Evolutionary conservation across 257 asterid species (phyloP), one percentile per base, ranked within the genome.

Genomic region (Knoxia roxburghii): DNA sequence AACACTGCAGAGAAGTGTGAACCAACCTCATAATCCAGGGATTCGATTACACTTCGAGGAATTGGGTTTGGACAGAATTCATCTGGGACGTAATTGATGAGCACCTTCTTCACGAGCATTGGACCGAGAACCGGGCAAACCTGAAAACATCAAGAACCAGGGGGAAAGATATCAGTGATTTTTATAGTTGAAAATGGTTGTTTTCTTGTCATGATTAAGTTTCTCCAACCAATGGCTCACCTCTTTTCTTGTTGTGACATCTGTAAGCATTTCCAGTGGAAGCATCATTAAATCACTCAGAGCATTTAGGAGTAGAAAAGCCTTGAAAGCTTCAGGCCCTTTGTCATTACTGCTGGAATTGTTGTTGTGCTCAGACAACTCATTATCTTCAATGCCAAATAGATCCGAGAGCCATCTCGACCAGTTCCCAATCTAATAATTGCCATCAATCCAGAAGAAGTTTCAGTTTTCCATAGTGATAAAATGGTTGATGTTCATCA

Each of bases 271-370:
- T 82, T 82, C 91, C 51, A 82, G 79, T 1, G 98, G 98, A 51
- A 92, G 92, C 98, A 89, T 92, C 98, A 92, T 89, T 43, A 92
- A 84, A 71, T 89, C 92, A 74, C 98, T 87, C 56, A 92, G 65
- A 24, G 93, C 88, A 53, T 87, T 89, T 63, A 92, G 92, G 67
- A 87, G 89, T 58, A 79, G 80, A 61, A 92, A 92, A 35, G 96
- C 85, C 79, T 84, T 89, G 85, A 82, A 79, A 18, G 85, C 70
- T 50, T 77, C 76, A 2, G 79, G 79, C 39, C 68, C 75, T 51
- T 75, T 73, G 49, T 78, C 76, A 50, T 74, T 58, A 46, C 59
- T 78, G 23, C 39, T n/a, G 32, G 40, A 45, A n/a, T n/a, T n/a
- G 20, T 72, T 73, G 39, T 32, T 68, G 45, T 76, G 77, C 57